phyloP scores from a whole-genome alignment of 495 filamentous ascomycete genomes.

The Penicillium angulare region DNA sequence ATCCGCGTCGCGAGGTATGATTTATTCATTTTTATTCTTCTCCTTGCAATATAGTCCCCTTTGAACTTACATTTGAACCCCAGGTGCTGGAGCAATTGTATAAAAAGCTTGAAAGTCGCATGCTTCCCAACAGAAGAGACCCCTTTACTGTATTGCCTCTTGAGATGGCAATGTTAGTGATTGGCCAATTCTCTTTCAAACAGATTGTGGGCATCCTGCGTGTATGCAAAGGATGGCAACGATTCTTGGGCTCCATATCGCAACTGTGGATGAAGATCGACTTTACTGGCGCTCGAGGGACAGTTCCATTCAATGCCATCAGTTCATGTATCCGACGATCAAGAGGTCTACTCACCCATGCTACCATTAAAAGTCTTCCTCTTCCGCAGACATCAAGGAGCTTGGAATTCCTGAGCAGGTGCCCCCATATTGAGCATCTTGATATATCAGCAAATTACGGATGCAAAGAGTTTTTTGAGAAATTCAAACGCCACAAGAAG shows the following conservation, averaged over 20 bases:
- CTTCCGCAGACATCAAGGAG: slow-evolving; percentile 21
- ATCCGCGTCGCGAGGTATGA: slow-evolving; percentile 47
- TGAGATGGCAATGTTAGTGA: slow-evolving; percentile 46
- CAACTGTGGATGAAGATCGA: slow-evolving; percentile 54
- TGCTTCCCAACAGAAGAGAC: slow-evolving; percentile 36
- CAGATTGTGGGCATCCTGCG: slow-evolving; percentile 51
- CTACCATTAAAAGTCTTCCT: slow-evolving; percentile 35
- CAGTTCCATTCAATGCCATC: slow-evolving; percentile 39
- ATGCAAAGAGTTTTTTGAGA: slow-evolving; percentile 24
- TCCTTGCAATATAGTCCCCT: not conserved
- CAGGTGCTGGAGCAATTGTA: slow-evolving; percentile 45
- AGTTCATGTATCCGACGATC: slow-evolving; percentile 44
- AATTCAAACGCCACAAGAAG: slow-evolving; percentile 32
- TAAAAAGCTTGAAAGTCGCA: slow-evolving; percentile 39
- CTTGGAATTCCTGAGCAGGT: slow-evolving; percentile 36
- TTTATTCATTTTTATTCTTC: not conserved
- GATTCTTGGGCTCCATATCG: slow-evolving; percentile 40
- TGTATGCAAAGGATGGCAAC: slow-evolving; percentile 54
- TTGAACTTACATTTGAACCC: not conserved
- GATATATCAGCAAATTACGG: slow-evolving; percentile 25
- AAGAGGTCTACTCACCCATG: slow-evolving; percentile 37
- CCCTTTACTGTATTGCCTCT: slow-evolving; percentile 48
- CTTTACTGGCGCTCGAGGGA: slow-evolving; percentile 40
- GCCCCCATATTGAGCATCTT: slow-evolving; percentile 36
- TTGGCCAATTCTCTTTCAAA: slow-evolving; percentile 46